Percentiles rank a stretch among this genome's conserved stretches.
These are phyloP conservation scores for Straminergon stramineum DNA, from an alignment of 225 moss, liverwort and hornwort species.

Conservation along the genomic window DNA sequence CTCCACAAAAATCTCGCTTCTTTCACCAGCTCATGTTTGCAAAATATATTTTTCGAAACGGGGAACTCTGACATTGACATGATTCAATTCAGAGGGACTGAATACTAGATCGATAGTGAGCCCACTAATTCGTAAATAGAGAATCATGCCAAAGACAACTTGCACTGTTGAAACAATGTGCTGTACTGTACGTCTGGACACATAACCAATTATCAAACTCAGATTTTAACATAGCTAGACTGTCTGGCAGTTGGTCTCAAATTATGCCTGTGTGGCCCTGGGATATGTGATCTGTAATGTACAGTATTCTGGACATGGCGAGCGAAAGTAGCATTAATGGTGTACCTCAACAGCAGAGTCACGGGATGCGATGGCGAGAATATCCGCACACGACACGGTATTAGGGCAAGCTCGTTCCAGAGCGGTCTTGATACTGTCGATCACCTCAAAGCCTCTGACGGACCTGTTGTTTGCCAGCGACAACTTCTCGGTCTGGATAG, in stretches of 20 bases:
- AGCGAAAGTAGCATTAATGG: constrained; percentile 15
- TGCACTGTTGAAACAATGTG: not conserved
- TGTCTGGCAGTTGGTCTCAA: not conserved
- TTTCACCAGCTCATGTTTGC: not conserved
- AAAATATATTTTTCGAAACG: not conserved
- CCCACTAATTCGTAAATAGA: not conserved
- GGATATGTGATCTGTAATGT: not conserved
- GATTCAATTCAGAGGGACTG: not conserved
- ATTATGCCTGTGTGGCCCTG: not conserved
- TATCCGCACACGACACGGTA: constrained; percentile 67
- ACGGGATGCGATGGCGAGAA: constrained; percentile 62
- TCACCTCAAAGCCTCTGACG: constrained; percentile 42
- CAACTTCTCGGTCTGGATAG: constrained; percentile 28
- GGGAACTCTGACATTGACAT: not conserved
- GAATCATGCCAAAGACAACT: not conserved
- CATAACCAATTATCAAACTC: not conserved
- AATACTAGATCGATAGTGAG: not conserved
- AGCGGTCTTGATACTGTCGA: constrained; percentile 59
- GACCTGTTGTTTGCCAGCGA: constrained; percentile 46
- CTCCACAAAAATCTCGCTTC: not conserved
- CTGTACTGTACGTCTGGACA: not conserved
- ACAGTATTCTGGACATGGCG: not conserved
- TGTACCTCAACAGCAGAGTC: constrained; percentile 33
- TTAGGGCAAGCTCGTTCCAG: constrained; percentile 46
- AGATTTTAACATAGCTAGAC: not conserved